Base-by-base conservation (phyloP, 257 asterid species). In the Henckelia pumila region DNA sequence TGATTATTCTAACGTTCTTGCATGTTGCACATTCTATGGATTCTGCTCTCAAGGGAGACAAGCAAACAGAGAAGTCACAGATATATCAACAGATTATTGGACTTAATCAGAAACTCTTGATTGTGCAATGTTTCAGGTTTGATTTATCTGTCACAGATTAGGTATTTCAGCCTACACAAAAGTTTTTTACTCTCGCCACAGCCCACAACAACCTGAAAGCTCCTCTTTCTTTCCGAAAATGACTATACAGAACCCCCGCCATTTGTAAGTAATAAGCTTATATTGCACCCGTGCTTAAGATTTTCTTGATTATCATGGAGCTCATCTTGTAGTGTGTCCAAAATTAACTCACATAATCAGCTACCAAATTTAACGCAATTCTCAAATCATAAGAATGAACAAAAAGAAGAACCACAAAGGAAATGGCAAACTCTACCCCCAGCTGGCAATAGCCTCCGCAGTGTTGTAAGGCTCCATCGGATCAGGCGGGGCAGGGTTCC, bases 401-500 rank as follows among this genome's bases (percentile, higher is more conserved):
- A 7, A 7, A 33, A 29, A 52, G 23, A 65, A 32, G 8, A 61
- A 25, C 22, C 2, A 9, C 28, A 61, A 33, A 61, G 9, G 19
- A 10, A 7, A 8, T 3, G 17, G 24, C 9, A 67, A 11, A 29
- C 26, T 11, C 55, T 82, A 94, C 99, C 97, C 97, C 97, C 99
- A 94, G 79, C 95, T 84, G 8, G 95, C 95, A 79, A 94, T 76
- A 26, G 97, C 99, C 75, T 84, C 76, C 21, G 99, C 99, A 44
- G 99, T 90, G 79, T 83, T 91, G 73, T 71, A 77, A 28, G 97
- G 99, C 85, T 94, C 99, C 96, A 88, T 73, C 13, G 97, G 95
- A 80, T 94, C 99, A 8, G 97, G 99, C 16, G 97, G 99, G 64
- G 91, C 79, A 3, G 99, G 99, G 63, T 84, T 90, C 76, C 86